A percentile compares a stretch with the other conserved stretches of the same genome.
Evolutionary conservation across 2,329 filamentous ascomycete species (phyloP).

Genomic region (Emergomyces orientalis): DNA sequence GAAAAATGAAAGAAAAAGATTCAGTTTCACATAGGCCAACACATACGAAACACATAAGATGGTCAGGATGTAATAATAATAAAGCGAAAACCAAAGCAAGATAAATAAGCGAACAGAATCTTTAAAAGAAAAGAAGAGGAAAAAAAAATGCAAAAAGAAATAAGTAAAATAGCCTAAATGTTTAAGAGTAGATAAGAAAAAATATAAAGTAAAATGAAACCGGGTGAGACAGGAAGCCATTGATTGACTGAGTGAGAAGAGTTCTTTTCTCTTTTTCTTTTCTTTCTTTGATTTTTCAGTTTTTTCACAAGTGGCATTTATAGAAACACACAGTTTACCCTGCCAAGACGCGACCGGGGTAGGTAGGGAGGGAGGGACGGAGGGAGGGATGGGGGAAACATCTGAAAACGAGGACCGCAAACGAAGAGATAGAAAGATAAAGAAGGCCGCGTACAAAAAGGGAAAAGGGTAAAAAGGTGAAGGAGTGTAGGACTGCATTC

Average conservation of each 20-base stretch:
- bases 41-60: not conserved
- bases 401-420: not conserved
- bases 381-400: not conserved
- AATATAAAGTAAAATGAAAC: not conserved
- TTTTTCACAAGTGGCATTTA: not conserved
- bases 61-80: not conserved
- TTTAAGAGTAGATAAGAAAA: not conserved
- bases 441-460: not conserved
- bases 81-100: not conserved
- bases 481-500: not conserved
- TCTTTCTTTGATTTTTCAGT: not conserved
- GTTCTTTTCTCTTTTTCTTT: not conserved
- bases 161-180: conserved; percentile 3
- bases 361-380: not conserved
- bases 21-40: not conserved
- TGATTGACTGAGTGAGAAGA: not conserved
- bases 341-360: not conserved
- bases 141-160: not conserved
- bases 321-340: not conserved
- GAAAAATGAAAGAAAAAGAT: not conserved
- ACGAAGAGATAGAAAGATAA: not conserved
- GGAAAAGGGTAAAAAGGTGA: not conserved
- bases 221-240: not conserved
- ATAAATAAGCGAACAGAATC: not conserved
- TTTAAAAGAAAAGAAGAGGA: not conserved